Conservation (phyloP, 768 basidiomycete genomes). For the Pholiota molesta region DNA sequence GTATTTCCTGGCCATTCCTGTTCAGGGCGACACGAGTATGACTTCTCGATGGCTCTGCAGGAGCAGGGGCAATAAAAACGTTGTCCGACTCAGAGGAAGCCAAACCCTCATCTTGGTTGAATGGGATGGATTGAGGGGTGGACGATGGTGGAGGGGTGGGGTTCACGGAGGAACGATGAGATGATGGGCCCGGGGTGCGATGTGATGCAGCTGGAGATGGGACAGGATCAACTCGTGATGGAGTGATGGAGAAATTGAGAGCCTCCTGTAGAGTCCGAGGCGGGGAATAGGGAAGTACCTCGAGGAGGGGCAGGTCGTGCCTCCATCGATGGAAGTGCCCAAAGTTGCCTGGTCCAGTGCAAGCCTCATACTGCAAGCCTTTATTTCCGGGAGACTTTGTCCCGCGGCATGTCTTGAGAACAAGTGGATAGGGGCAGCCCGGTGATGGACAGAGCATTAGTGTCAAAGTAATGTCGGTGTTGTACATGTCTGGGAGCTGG, state of each 20-base stretch:
- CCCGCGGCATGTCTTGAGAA: neutral
- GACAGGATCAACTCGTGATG: neutral
- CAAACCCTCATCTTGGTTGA: too few relatives aligned
- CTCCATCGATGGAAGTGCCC: neutral
- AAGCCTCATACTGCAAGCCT: neutral
- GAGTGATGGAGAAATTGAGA: neutral
- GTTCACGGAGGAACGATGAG: too few relatives aligned
- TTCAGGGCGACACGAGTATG: neutral
- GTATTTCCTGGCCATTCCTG: conserved; percentile 1
- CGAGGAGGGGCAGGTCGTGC: neutral
- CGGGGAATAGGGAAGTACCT: neutral
- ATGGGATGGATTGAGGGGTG: too few relatives aligned
- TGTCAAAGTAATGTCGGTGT: too few relatives aligned
- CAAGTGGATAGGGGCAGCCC: neutral
- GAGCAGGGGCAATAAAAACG: neutral
- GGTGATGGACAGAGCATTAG: neutral
- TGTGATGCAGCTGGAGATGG: too few relatives aligned
- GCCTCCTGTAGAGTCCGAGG: neutral
- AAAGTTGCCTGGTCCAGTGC: neutral
- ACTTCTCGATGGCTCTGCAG: neutral
- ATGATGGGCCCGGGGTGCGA: too few relatives aligned
- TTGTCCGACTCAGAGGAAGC: neutral
- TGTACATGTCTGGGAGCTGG: too few relatives aligned
- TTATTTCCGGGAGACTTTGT: neutral
- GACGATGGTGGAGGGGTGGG: too few relatives aligned